Evolutionary conservation across 148 eudicot species (phyloP), one percentile per base, ranked within the genome.

Genomic region (Simmondsia chinensis): DNA sequence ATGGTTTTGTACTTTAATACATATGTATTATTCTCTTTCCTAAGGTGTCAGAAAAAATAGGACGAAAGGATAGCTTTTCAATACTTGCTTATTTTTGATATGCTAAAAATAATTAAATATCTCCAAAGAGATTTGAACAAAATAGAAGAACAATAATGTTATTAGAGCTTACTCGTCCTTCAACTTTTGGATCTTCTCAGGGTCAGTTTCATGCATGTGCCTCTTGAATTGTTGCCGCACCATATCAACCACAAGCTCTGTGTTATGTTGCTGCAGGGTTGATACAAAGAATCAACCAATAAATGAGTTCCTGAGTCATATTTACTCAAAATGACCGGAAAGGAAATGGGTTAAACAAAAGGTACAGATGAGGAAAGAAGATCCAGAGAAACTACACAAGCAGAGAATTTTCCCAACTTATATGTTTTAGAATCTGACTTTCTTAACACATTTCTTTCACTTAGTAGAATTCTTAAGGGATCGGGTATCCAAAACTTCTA

Each of bases 171-270:
- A 82, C 94, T 79, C 80, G 34, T 87, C 91, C 65, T 77, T 77
- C 23, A 74, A 30, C 66, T 80, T 65, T 64, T 83, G 77, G 64
- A 83, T 80, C 68, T 75, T 87, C 51, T 77, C 86, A 7, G 79
- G 89, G 60, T 80, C 89, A 5, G 66, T 80, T 60, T 80, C 89
- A 14, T 75, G 78, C 81, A 72, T 68, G 52, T 80, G 54, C 43
- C 43, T 83, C 46, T 52, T 77, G 61, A 79, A 87, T 49, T 87
- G 76, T 28, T 72, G 72, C 60, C 94, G 74, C 61, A 83, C 73
- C 83, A 83, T 79, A 40, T 41, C 63, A 57, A 79, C 50, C 28
- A 87, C 25, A 24, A 83, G 74, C 20, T 56, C 65, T 3, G 94
- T 83, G 36, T 77, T 87, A 59, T 79, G 55, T 70, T 83, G 82